A percentile compares a stretch with the other conserved stretches of the same genome.
Evolutionary conservation across 495 filamentous ascomycete species (phyloP).

Genomic region (Aspergillus leporis): DNA sequence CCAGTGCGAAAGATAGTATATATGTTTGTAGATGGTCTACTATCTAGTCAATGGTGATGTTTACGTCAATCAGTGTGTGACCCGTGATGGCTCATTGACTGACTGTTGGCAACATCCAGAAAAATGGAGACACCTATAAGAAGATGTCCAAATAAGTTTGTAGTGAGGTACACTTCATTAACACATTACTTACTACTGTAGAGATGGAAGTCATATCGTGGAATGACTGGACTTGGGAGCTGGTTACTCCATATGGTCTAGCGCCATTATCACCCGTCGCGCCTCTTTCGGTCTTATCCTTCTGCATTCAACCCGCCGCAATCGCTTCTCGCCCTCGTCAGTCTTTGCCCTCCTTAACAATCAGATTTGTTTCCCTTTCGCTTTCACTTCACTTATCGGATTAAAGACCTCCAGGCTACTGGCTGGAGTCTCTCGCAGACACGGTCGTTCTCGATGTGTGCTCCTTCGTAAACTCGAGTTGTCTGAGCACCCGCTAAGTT

Average conservation of each 20-base stretch:
- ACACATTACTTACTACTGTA: no score
- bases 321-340: background rate
- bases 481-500: background rate
- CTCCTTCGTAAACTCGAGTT: background rate
- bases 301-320: conserved; percentile 1
- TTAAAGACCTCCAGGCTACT: background rate
- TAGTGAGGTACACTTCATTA: no score
- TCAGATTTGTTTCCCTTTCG: background rate
- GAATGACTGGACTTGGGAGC: no score
- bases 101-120: no score
- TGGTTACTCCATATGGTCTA: conserved; percentile 26
- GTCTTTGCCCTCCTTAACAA: background rate
- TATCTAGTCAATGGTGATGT: no score
- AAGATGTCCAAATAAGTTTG: no score
- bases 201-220: no score
- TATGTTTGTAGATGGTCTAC: no score
- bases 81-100: no score
- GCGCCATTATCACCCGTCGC: conserved; percentile 10
- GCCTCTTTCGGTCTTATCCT: conserved; percentile 8
- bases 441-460: conserved; percentile 7
- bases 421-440: background rate
- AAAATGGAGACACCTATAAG: no score
- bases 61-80: no score
- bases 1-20: no score
- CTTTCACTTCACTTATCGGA: background rate